Percentiles rank a stretch among this genome's conserved stretches.
Conservation (phyloP, 306 rosid species). For the Morella rubra region DNA sequence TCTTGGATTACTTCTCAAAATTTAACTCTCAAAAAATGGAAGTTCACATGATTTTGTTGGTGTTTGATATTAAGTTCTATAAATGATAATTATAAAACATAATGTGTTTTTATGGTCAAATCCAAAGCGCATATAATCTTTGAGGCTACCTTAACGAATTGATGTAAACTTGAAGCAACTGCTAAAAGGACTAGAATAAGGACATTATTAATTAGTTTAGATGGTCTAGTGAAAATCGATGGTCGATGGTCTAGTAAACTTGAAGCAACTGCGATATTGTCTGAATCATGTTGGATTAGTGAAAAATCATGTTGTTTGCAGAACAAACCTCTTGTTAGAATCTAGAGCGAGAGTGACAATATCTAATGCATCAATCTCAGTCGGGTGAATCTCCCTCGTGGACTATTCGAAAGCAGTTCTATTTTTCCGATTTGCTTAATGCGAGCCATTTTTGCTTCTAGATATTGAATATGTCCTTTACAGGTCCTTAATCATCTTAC, state of each 20-base stretch:
- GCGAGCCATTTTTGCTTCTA: no score
- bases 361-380: no score
- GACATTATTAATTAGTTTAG: background rate
- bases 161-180: background rate
- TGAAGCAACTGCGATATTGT: no score
- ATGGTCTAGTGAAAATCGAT: background rate
- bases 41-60: background rate
- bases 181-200: background rate
- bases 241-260: no score
- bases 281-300: background rate
- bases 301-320: no score
- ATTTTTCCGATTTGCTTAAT: no score
- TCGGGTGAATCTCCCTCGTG: no score
- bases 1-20: background rate
- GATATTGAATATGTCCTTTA: no score
- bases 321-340: no score
- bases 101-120: background rate
- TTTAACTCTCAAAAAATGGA: background rate
- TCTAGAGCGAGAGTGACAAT: no score
- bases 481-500: no score
- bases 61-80: background rate
- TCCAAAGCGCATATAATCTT: background rate
- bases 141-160: background rate
- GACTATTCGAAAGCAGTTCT: no score
- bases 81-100: conserved; percentile 1